phyloP scores from a whole-genome alignment of 176 grass and related monocot species.

The Oryza glaberrima region DNA sequence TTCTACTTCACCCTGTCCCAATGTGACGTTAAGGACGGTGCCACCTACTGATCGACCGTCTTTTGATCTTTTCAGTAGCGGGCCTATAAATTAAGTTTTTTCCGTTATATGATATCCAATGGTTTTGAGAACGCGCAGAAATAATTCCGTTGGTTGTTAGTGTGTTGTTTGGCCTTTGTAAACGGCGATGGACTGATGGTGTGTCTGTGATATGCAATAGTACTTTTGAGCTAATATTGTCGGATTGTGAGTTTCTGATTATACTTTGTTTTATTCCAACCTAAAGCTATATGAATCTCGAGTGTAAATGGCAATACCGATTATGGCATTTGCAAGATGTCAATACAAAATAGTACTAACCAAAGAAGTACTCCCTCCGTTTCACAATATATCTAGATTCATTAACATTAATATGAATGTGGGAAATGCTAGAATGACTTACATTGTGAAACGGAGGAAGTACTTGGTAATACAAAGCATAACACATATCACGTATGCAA shows the following conservation, averaged over 20 bases:
- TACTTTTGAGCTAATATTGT: neutral
- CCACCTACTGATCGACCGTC: no score
- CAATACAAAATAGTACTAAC: no score
- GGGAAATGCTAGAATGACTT: no score
- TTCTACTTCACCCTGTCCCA: conserved; percentile 65
- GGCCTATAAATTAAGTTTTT: neutral
- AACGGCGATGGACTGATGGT: neutral
- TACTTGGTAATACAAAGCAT: no score
- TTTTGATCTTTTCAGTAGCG: neutral
- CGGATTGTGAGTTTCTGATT: no score
- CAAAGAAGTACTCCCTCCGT: no score
- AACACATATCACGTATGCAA: no score
- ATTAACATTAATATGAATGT: no score
- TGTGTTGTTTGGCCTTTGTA: neutral
- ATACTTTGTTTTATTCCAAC: no score
- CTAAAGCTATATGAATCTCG: neutral
- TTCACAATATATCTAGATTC: no score
- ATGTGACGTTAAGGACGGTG: conserved; percentile 32
- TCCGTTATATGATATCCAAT: neutral
- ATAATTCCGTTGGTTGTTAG: neutral
- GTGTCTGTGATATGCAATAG: neutral
- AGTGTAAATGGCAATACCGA: neutral
- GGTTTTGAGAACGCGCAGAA: neutral
- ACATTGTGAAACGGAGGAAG: no score
- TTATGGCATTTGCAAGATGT: no score